Conservation (phyloP, 2,329 filamentous ascomycete genomes). For the Aureobasidium vineae region DNA sequence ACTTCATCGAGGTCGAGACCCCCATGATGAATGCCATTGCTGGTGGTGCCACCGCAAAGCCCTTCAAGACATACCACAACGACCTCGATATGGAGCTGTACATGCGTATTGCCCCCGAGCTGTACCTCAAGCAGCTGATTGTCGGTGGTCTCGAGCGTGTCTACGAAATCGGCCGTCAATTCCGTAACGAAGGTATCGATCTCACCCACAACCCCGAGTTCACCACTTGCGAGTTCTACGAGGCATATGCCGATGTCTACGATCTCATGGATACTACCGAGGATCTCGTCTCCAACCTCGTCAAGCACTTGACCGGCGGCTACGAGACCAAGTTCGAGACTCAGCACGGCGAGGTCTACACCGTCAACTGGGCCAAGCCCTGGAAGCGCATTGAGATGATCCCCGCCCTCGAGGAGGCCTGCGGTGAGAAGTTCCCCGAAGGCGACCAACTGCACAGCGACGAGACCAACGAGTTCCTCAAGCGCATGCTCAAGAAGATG, state of each 20-base stretch:
- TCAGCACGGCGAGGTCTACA: constrained; percentile 78
- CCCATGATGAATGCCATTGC: constrained; percentile 97
- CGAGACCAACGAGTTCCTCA: constrained; percentile 86
- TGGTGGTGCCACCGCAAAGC: constrained; percentile 91
- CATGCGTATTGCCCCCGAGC: constrained; percentile 90
- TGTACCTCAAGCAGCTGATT: constrained; percentile 95
- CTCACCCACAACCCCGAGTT: constrained; percentile 98
- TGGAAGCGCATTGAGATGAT: constrained; percentile 98
- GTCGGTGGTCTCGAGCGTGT: constrained; percentile 93
- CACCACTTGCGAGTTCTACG: constrained; percentile 96
- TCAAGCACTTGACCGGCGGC: constrained; percentile 82
- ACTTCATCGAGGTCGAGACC: constrained; percentile 93
- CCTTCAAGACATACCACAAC: constrained; percentile 95
- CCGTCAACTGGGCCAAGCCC: constrained; percentile 93
- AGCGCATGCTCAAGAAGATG: constrained; percentile 79
- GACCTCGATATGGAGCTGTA: constrained; percentile 92
- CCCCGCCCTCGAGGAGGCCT: constrained; percentile 80
- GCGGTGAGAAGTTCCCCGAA: constrained; percentile 90
- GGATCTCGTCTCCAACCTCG: constrained; percentile 84
- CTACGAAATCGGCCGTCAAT: constrained; percentile 93
- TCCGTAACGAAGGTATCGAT: constrained; percentile 90
- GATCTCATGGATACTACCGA: constrained; percentile 91
- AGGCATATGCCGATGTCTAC: constrained; percentile 80
- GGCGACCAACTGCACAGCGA: constrained; percentile 84
- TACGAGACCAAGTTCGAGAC: constrained; percentile 86